phyloP scores from a whole-genome alignment of 345 rosid species.

The Melaleuca quinquenervia region DNA sequence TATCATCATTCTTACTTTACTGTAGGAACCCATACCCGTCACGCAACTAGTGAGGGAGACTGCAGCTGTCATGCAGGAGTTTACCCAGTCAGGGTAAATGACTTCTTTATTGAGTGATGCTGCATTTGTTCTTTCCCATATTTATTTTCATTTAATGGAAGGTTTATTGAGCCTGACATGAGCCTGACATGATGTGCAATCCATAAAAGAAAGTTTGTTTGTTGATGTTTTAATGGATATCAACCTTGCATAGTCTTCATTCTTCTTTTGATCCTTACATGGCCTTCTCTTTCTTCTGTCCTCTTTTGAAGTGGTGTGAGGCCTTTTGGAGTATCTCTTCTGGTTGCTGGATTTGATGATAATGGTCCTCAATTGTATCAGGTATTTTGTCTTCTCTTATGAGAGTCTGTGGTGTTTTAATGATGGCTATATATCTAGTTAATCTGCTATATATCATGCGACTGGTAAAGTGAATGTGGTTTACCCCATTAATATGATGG shows the following conservation, averaged over 20 bases:
- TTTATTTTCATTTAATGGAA: neutral
- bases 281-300: neutral
- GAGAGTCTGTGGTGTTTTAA: neutral
- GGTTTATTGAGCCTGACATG: neutral
- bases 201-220: neutral
- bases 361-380: slow-evolving; percentile 91
- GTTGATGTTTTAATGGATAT: neutral
- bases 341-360: slow-evolving; percentile 91
- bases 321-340: slow-evolving; percentile 91
- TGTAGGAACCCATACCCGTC: slow-evolving; percentile 95
- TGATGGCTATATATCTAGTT: neutral
- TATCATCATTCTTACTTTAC: neutral
- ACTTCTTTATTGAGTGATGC: neutral
- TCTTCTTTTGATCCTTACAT: neutral
- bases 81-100: slow-evolving; percentile 88
- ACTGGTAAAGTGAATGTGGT: neutral
- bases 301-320: slow-evolving; percentile 61
- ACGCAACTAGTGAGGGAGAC: slow-evolving; percentile 97
- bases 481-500: neutral
- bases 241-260: neutral
- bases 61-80: slow-evolving; percentile 98
- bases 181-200: neutral
- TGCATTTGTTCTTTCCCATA: neutral
- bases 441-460: neutral
- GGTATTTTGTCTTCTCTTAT: slow-evolving; percentile 19